Conservation (phyloP, 2,329 filamentous ascomycete genomes). For the Aquanectria penicillioides region DNA sequence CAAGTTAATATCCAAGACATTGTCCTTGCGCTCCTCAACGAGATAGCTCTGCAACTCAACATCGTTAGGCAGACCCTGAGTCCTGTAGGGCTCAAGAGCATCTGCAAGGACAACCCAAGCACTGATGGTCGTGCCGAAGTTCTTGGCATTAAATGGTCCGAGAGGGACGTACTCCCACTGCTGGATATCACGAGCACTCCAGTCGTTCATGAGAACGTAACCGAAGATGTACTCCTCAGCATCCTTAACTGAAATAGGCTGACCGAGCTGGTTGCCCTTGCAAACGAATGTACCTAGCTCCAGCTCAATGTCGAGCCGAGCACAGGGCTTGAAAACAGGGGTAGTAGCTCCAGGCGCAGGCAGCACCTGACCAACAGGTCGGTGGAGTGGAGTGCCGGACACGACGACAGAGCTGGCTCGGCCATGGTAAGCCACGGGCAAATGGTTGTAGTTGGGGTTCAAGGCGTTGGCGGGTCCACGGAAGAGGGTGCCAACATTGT, state of each 20-base stretch:
- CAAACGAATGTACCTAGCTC: conserved; percentile 81
- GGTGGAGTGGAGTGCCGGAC: conserved; percentile 75
- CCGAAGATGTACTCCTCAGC: conserved; percentile 79
- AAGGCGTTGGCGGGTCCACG: conserved; percentile 77
- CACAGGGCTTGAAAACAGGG: conserved; percentile 67
- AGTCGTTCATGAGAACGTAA: conserved; percentile 71
- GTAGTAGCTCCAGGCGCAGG: conserved; percentile 54
- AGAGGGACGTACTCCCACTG: conserved; percentile 69
- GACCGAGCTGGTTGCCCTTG: conserved; percentile 71
- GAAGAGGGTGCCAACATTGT: conserved; percentile 74
- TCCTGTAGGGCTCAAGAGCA: conserved; percentile 54
- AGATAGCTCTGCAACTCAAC: conserved; percentile 55
- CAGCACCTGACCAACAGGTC: conserved; percentile 80
- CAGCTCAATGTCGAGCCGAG: conserved; percentile 76
- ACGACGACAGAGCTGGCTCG: conserved; percentile 80
- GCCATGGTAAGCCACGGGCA: conserved; percentile 84
- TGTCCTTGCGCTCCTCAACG: conserved; percentile 60
- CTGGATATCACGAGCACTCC: conserved; percentile 71
- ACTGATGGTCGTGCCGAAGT: conserved; percentile 67
- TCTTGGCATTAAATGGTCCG: conserved; percentile 71
- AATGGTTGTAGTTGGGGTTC: conserved; percentile 82
- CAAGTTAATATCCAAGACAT: conserved; percentile 49
- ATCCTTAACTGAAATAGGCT: conserved; percentile 69
- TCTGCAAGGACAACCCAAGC: conserved; percentile 72
- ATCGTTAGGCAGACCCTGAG: conserved; percentile 43